Percentiles rank a stretch among this genome's conserved stretches.
These are phyloP conservation scores for Penicillium cinerascens DNA, from an alignment of 495 filamentous ascomycete species.

Conservation along the genomic window DNA sequence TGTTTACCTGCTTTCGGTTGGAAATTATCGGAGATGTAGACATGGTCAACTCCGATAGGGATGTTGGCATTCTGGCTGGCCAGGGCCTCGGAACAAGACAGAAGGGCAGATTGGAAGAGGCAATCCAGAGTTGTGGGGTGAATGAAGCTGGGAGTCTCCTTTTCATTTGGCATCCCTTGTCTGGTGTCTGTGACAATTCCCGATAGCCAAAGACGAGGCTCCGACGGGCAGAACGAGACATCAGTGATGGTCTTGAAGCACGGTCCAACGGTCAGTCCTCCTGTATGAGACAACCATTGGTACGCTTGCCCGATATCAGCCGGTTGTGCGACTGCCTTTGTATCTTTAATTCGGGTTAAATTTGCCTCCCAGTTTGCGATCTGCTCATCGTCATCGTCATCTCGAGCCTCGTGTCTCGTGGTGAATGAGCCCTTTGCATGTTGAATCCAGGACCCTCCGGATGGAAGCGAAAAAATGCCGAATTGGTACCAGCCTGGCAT, in stretches of 20 bases:
- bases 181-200: slow-evolving; percentile 22
- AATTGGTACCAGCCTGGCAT: slow-evolving; percentile 25
- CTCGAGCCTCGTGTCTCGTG: slow-evolving; percentile 7
- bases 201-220: slow-evolving; percentile 15
- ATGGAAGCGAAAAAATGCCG: slow-evolving; percentile 22
- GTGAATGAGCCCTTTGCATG: slow-evolving; percentile 23
- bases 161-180: slow-evolving; percentile 19
- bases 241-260: slow-evolving; percentile 19
- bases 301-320: slow-evolving; percentile 15
- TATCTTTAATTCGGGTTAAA: slow-evolving; percentile 15
- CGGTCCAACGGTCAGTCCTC: slow-evolving; percentile 25
- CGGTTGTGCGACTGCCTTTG: slow-evolving; percentile 7
- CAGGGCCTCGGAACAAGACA: slow-evolving; percentile 18
- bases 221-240: slow-evolving; percentile 18
- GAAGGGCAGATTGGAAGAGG: slow-evolving; percentile 28
- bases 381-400: slow-evolving; percentile 6
- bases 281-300: slow-evolving; percentile 22
- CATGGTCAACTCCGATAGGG: slow-evolving; percentile 20
- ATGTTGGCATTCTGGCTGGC: slow-evolving; percentile 18
- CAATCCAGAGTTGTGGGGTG: slow-evolving; percentile 35
- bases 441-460: slow-evolving; percentile 20
- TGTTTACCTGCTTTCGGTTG: slow-evolving; percentile 12
- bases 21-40: slow-evolving; percentile 18
- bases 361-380: slow-evolving; percentile 13
- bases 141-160: slow-evolving; percentile 21